Evolutionary conservation across 306 rosid genomes (phyloP).

Genomic region (Trifolium fragiferum): DNA sequence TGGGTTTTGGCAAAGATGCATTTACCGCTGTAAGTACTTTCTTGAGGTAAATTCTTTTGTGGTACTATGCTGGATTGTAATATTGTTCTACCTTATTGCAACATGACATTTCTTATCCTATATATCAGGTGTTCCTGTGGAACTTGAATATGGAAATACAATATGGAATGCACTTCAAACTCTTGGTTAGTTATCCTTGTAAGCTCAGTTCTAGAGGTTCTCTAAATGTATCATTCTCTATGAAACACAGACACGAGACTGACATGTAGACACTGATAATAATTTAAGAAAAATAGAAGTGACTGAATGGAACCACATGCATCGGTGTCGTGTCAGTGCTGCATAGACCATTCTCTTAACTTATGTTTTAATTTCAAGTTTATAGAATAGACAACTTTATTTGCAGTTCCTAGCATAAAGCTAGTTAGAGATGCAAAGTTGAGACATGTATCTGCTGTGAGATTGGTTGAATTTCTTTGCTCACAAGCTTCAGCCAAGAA

Average conservation of each 20-base stretch:
- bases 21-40: constrained; percentile 48
- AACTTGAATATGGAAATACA: constrained; percentile 38
- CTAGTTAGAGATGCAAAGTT: constrained; percentile 51
- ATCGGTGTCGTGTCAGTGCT: no score
- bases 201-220: neutral
- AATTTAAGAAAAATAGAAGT: neutral
- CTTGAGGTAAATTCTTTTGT: neutral
- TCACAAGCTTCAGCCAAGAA: constrained; percentile 15
- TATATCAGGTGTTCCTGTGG: constrained; percentile 51
- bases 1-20: constrained; percentile 52
- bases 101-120: constrained; percentile 19
- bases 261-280: neutral
- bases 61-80: constrained; percentile 37
- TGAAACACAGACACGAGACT: neutral
- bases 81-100: neutral
- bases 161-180: constrained; percentile 41
- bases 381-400: constrained; percentile 22
- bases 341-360: constrained; percentile 14
- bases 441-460: constrained; percentile 48
- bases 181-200: constrained; percentile 39
- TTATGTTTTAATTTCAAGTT: neutral
- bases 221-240: no score
- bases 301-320: neutral
- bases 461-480: constrained; percentile 51
- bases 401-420: constrained; percentile 56